Percentiles rank a stretch among this genome's conserved stretches.
Evolutionary conservation across 805 yeast species (phyloP).

Genomic region (Candida nanaspora): DNA sequence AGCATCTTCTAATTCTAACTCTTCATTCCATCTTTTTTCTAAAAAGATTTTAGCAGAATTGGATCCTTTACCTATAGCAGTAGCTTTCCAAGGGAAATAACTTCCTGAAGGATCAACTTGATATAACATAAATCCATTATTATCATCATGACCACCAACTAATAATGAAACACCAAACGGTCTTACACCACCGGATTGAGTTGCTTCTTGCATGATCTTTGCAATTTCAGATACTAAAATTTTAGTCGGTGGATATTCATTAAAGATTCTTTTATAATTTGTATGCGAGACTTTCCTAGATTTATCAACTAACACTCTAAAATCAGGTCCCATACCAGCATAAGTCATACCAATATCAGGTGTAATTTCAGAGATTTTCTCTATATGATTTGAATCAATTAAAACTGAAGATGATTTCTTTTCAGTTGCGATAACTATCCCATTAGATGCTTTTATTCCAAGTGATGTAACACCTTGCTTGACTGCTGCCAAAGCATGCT

Average conservation of each 20-base stretch:
- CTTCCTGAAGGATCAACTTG: conserved; percentile 99
- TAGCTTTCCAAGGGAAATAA: conserved; percentile 98
- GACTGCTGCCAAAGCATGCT: conserved; percentile 94
- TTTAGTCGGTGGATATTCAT: conserved; percentile 95
- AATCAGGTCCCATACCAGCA: conserved; percentile 99
- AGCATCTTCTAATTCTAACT: conserved; percentile 95
- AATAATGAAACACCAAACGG: conserved; percentile 96
- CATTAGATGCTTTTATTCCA: conserved; percentile 91
- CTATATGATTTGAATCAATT: conserved; percentile 63
- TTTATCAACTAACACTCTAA: conserved; percentile 87
- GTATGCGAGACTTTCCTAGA: conserved; percentile 93
- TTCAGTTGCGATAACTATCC: conserved; percentile 95
- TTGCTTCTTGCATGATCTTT: conserved; percentile 95
- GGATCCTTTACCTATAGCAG: conserved; percentile 96
- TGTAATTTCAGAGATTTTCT: conserved; percentile 77
- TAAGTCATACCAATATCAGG: conserved; percentile 97
- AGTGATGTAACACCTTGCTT: conserved; percentile 96
- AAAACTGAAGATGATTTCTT: conserved; percentile 79
- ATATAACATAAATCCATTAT: conserved; percentile 65
- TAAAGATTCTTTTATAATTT: conserved; percentile 84
- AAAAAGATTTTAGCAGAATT: conserved; percentile 94
- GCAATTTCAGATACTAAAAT: conserved; percentile 93
- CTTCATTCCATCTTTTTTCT: conserved; percentile 98
- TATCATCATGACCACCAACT: conserved; percentile 88
- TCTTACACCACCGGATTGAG: conserved; percentile 97